phyloP scores from a whole-genome alignment of 1,139 yeast genomes.

The Candida neerlandica region DNA sequence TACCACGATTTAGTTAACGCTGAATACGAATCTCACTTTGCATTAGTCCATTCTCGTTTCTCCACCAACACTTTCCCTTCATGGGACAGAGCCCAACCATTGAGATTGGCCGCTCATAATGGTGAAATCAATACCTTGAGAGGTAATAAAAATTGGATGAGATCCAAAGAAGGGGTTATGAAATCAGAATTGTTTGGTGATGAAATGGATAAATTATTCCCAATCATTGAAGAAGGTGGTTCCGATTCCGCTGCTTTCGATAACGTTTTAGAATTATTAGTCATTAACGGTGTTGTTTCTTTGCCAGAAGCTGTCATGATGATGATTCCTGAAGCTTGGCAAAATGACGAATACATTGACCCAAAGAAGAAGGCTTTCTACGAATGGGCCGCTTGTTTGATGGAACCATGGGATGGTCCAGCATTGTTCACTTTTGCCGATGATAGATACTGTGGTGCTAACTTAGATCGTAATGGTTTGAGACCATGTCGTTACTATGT shows the following conservation, averaged over 20 bases:
- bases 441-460: conserved; percentile 98
- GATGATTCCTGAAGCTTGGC: conserved; percentile 98
- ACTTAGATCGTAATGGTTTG: conserved; percentile 93
- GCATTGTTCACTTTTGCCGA: conserved; percentile 96
- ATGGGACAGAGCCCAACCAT: conserved; percentile 99
- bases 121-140: conserved; percentile 97
- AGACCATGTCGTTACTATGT: conserved; percentile 98
- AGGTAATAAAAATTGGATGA: conserved; percentile 99
- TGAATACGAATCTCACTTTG: conserved; percentile 93
- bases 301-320: conserved; percentile 97
- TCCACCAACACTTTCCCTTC: conserved; percentile 98
- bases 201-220: conserved; percentile 86
- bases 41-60: conserved; percentile 94
- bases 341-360: conserved; percentile 82
- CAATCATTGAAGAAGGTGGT: conserved; percentile 97
- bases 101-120: conserved; percentile 96
- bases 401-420: conserved; percentile 99
- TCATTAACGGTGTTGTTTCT: conserved; percentile 87
- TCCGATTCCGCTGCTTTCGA: conserved; percentile 99
- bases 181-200: conserved; percentile 84
- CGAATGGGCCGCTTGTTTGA: conserved; percentile 98
- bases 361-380: conserved; percentile 91
- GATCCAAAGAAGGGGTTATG: conserved; percentile 98
- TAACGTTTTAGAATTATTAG: conserved; percentile 88
- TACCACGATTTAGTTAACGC: conserved; percentile 91